Base-by-base conservation (phyloP, 371 early-diverging fungal genomes). In the Polyrhizophydium stewartii region DNA sequence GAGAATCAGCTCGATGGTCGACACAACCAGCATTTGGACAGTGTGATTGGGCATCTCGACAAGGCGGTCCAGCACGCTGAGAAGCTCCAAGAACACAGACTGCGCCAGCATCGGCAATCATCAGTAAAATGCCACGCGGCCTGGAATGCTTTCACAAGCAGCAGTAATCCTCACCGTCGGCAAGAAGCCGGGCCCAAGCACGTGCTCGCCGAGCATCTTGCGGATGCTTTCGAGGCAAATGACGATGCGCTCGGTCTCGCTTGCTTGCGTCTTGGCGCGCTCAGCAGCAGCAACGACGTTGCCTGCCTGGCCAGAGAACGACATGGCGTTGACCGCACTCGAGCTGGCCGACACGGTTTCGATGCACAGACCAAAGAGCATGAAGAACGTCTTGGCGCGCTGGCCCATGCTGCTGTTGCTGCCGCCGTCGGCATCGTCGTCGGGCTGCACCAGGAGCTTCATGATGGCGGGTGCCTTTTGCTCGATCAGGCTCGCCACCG, bases 291-390 rank as follows among this genome's bases (percentile, higher is more conserved):
- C n/a, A n/a, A n/a, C n/a, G n/a, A n/a, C n/a, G n/a, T n/a, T n/a
- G n/a, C n/a, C n/a, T n/a, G n/a, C n/a, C n/a, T n/a, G n/a, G n/a
- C n/a, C n/a, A n/a, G n/a, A n/a, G n/a, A n/a, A n/a, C n/a, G n/a
- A n/a, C n/a, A n/a, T n/a, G n/a, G n/a, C n/a, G n/a, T n/a, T n/a
- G n/a, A n/a, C n/a, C n/a, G n/a, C n/a, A n/a, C n/a, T n/a, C n/a
- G n/a, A n/a, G n/a, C n/a, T n/a, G n/a, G 37, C 37, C 0, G 87
- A 81, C n/a, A 85, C 60, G 32, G 76, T 76, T 65, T 87, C 87
- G 30, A 87, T 75, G 53, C 87, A 86, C 1, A 89, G 65, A 24
- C 89, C 88, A 64, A 83, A 78, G 3, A 89, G 59, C 31, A 86
- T 72, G 60, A 70, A 82, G 51, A 86, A 84, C 32, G 78, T 58